Evolutionary conservation across 805 yeast genomes (phyloP), one percentile per base, ranked within the genome.

Genomic region (Wickerhamiella vanderwaltii): DNA sequence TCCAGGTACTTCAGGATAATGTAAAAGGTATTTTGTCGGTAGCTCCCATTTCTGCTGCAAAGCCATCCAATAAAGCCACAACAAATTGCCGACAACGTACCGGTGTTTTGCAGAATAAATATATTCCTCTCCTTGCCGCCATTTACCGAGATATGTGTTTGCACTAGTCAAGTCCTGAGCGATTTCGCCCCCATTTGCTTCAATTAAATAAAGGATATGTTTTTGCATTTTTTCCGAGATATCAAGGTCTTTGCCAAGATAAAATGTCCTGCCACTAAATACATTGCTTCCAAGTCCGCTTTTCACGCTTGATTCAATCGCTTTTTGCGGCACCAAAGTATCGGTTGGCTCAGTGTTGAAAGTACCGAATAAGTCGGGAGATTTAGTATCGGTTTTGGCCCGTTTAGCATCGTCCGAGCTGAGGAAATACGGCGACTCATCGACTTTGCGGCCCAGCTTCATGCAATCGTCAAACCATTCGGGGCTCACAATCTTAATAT

Each of bases 391-490:
- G 6, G n/a, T 15, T 25, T 23, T 15, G 25, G 33, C 20, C 13
- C 16, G 18, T 9, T 23, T 7, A 7, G 26, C 26, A 20, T 22
- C 36, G 4, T 12, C 26, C 9, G 36, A 12, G 13, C 7, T 23
- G n/a, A 78, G 56, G 13, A 69, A 49, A 53, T 79, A 82, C 1
- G 71, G 69, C 0, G 54, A 45, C 41, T 74, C 87, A 41, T 71
- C 71, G 9, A 79, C 57, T 39, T 60, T 66, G 35, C 65, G 56
- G 20, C 75, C 66, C 29, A 67, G 55, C 41, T 69, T 72, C 46
- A 82, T 63, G 53, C 87, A 79, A 45, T 73, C 80, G 39, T 77
- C 77, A 11, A 87, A 59, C 95, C 95, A 88, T 16, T 75, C 72
- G 0, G 95, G 93, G 3, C 70, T 64, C 3, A 87, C 91, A n/a